Percentiles rank a stretch among this genome's conserved stretches.
These are phyloP conservation scores for Polymyxa betae DNA, from an alignment of 208 protist genomes.

Conservation along the genomic window DNA sequence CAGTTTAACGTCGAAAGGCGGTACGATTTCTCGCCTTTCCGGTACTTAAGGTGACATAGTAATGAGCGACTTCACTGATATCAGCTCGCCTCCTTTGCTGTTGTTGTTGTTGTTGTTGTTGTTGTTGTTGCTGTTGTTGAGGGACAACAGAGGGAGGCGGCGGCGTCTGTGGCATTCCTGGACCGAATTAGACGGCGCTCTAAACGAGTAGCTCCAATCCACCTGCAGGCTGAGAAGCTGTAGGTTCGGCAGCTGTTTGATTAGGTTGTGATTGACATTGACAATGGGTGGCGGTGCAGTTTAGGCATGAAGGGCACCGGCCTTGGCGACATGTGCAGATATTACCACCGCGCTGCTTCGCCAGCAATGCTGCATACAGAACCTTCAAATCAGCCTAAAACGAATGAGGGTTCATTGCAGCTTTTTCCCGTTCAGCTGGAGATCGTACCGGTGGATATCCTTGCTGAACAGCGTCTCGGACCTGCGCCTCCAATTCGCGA, in stretches of 20 bases:
- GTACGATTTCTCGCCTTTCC: background rate
- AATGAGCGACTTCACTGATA: slow-evolving; percentile 7
- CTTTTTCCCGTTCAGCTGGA: too few relatives aligned
- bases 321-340: background rate
- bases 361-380: slow-evolving; percentile 14
- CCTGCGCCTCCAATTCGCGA: background rate
- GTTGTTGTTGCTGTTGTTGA: background rate
- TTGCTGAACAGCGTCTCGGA: background rate
- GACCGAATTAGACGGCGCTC: background rate
- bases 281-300: background rate
- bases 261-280: background rate
- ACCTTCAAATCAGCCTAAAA: background rate
- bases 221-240: too few relatives aligned
- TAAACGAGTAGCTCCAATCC: background rate
- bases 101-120: slow-evolving; percentile 1
- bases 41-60: background rate
- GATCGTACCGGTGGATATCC: background rate
- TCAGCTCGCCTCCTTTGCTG: background rate
- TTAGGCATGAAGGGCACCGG: background rate
- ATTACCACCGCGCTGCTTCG: background rate
- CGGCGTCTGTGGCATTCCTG: background rate
- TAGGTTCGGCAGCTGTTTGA: background rate
- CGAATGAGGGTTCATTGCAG: background rate
- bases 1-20: background rate
- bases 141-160: background rate